These are phyloP conservation scores for Chenopodium formosanum DNA, from an alignment of 148 eudicot genomes.

Conservation along the genomic window DNA sequence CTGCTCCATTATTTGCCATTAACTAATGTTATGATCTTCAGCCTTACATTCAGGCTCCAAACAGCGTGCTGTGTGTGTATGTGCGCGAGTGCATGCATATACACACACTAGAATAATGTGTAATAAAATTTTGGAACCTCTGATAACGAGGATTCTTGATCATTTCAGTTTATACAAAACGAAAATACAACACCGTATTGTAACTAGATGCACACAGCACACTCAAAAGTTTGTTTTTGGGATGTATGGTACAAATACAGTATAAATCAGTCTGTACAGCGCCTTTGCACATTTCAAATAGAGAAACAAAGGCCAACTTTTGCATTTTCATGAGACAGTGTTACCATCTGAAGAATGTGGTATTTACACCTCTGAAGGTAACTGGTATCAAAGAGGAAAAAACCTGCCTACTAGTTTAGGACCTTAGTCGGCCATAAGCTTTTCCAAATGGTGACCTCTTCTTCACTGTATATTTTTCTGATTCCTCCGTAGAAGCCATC, in stretches of 20 bases:
- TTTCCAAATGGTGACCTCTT: conserved; percentile 72
- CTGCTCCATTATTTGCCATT: too few relatives aligned
- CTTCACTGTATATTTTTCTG: conserved; percentile 52
- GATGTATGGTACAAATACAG: conserved; percentile 21
- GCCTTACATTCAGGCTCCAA: too few relatives aligned
- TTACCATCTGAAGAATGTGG: not conserved
- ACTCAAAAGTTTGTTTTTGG: not conserved
- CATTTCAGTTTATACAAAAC: too few relatives aligned
- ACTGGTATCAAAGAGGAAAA: not conserved
- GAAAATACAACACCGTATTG: too few relatives aligned
- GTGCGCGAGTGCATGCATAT: too few relatives aligned
- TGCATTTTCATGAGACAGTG: conserved; percentile 1
- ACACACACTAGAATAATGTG: too few relatives aligned
- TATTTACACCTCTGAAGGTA: conserved; percentile 23
- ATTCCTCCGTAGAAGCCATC: conserved; percentile 91
- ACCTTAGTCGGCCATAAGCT: conserved; percentile 58
- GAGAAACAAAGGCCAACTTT: conserved; percentile 21
- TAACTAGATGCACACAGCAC: not conserved
- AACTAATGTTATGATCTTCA: too few relatives aligned
- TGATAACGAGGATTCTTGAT: too few relatives aligned
- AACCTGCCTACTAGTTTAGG: conserved; percentile 38
- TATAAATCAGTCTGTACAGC: conserved; percentile 15
- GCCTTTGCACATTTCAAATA: conserved; percentile 12
- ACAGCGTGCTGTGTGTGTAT: too few relatives aligned
- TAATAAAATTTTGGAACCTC: too few relatives aligned